phyloP scores from a whole-genome alignment of 225 moss, liverwort and hornwort genomes.

The Bryoerythrophyllum caledonicum region DNA sequence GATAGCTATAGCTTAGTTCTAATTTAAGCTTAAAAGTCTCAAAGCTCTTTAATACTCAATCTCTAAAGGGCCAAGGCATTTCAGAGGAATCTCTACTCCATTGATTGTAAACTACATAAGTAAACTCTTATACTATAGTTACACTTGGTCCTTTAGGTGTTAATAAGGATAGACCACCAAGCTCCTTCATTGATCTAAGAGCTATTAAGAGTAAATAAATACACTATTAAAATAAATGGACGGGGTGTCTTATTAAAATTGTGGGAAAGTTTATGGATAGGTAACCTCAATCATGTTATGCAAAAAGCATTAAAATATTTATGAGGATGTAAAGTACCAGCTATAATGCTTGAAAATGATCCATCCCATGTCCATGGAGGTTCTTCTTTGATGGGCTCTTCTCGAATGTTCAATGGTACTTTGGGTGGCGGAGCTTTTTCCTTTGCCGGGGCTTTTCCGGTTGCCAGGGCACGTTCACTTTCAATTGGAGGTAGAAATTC shows the following conservation, averaged over 20 bases:
- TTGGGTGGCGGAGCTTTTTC: background rate
- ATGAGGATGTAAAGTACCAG: slow-evolving; percentile 4
- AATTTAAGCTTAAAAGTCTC: too few relatives aligned
- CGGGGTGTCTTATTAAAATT: background rate
- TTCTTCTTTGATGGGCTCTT: background rate
- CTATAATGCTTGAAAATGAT: slow-evolving; percentile 31
- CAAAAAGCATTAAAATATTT: background rate
- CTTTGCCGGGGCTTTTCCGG: rapidly evolving
- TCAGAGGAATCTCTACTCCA: too few relatives aligned
- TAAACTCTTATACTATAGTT: too few relatives aligned
- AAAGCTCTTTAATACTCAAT: too few relatives aligned
- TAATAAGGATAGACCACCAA: too few relatives aligned
- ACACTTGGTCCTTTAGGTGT: too few relatives aligned
- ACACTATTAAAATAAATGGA: too few relatives aligned
- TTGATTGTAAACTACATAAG: too few relatives aligned
- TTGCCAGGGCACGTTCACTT: background rate
- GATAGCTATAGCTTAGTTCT: too few relatives aligned
- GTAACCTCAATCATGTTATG: background rate
- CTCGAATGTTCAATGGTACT: rapidly evolving
- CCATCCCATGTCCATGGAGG: slow-evolving; percentile 42
- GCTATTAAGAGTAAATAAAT: too few relatives aligned
- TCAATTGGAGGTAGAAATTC: background rate
- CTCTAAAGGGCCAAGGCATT: too few relatives aligned
- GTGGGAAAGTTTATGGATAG: background rate
- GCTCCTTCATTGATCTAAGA: too few relatives aligned